Conservation (phyloP, 2,329 filamentous ascomycete species). For the Monosporascus sp. region DNA sequence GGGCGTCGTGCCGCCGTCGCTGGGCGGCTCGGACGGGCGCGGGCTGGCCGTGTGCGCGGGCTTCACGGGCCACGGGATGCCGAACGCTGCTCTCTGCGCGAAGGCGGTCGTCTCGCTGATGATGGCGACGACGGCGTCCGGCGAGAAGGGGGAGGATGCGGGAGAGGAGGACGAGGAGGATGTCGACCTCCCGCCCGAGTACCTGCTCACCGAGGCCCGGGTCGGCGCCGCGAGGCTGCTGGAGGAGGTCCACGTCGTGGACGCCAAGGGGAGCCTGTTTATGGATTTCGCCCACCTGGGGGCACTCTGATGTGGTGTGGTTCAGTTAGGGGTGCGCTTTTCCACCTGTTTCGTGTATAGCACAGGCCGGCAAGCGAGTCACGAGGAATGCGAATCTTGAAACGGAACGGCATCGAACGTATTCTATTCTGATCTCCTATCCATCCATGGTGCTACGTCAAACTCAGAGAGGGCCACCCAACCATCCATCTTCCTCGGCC, state of each 20-base stretch:
- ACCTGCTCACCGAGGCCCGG: conserved; percentile 29
- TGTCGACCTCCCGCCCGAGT: conserved; percentile 40
- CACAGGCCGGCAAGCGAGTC: no score
- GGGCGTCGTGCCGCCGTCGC: conserved; percentile 51
- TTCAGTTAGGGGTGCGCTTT: no score
- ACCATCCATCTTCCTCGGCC: no score
- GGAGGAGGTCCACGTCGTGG: conserved; percentile 10
- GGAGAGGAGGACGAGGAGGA: conserved; percentile 28
- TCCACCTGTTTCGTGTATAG: no score
- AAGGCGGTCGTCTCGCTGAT: conserved; percentile 49
- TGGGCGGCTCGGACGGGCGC: conserved; percentile 51
- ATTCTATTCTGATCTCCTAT: no score
- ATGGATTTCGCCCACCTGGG: conserved; percentile 7
- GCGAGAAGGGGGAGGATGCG: conserved; percentile 21
- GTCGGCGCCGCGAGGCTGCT: conserved; percentile 13
- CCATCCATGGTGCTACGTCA: no score
- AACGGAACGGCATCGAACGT: no score
- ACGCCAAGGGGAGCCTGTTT: conserved; percentile 14
- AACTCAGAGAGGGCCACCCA: no score
- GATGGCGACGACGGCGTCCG: conserved; percentile 50
- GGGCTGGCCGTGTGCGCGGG: conserved; percentile 61
- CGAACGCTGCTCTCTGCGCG: conserved; percentile 62
- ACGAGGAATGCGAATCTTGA: no score
- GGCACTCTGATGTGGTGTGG: neutral
- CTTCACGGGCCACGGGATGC: conserved; percentile 74